Base-by-base conservation (phyloP, 352 stramenopile genomes). In the Globisporangium canariense region DNA sequence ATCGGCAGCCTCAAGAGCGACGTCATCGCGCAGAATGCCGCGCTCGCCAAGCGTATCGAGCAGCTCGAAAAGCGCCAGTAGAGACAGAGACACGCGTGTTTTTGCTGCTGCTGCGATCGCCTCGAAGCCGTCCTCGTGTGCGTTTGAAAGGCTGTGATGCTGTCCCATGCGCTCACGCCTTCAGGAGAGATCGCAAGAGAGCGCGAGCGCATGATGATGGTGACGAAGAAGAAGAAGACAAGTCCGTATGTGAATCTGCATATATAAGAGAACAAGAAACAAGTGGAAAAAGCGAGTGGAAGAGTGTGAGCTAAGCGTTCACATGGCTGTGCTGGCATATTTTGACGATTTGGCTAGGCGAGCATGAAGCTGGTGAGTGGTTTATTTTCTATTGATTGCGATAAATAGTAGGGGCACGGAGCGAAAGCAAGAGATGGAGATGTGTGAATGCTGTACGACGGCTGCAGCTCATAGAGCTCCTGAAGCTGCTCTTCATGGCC, bases 11-110 rank as follows among this genome's bases (percentile, higher is more conserved):
- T 91, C 67, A 93, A 88, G 81, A 77, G 68, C 60, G 81, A 90
- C 52, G 77, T 90, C 53, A 66, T 90, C 45, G 75, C 76, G 66
- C 78, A 91, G 69, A 91, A 93, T 67, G 73, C 66, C 11, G 74
- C 77, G 62, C 79, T 93, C n/a, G 67, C 62, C 46, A 91, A 91
- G 79, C 77, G 84, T 57, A 79, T 91, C 56, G 82, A 89, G 60
- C 76, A 83, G 60, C 75, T 90, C 30, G 84, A 93, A 77, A 87
- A 88, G 77, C 73, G 68, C 67, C 66, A 89, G 70, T 84, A 83
- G 62, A 69, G 45, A 20, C 18, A 65, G 20, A 4, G 28, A 20
- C 14, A 20, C 45, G 45, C 36, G 36, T 41, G 36, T 55, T 55
- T 34, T 55, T 55, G 25, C 25, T 55, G 49, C 14, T n/a, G 51